Conservation (phyloP, 306 rosid species). For the Cucurbita argyrosperma region DNA sequence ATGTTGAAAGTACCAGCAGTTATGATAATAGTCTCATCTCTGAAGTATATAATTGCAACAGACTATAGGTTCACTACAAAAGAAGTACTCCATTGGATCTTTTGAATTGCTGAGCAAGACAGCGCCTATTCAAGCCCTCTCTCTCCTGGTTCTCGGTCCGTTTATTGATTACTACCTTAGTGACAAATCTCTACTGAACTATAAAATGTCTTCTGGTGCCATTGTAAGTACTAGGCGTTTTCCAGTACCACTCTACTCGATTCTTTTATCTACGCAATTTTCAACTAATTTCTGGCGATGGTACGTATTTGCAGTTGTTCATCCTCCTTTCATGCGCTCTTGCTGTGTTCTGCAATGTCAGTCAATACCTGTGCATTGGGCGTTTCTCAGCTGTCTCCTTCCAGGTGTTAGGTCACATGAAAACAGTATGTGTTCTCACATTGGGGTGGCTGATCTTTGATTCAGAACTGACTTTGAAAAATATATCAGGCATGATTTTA, state of each 20-base stretch:
- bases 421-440: slow-evolving; percentile 75
- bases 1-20: not conserved
- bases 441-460: slow-evolving; percentile 86
- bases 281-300: not conserved
- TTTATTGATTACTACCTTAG: slow-evolving; percentile 62
- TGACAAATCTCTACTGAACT: slow-evolving; percentile 51
- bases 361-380: slow-evolving; percentile 92
- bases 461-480: slow-evolving; percentile 65
- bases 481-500: slow-evolving; percentile 69
- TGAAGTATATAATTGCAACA: slow-evolving; percentile 23
- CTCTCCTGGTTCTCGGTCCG: slow-evolving; percentile 73
- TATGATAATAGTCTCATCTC: not conserved
- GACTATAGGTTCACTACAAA: slow-evolving; percentile 87
- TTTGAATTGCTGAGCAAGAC: slow-evolving; percentile 93
- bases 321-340: slow-evolving; percentile 65
- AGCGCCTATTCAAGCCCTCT: slow-evolving; percentile 82
- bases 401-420: slow-evolving; percentile 96
- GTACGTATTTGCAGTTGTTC: slow-evolving; percentile 43
- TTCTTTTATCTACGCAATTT: not conserved
- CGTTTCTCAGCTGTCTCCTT: slow-evolving; percentile 84
- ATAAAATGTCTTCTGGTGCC: slow-evolving; percentile 62
- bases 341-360: slow-evolving; percentile 78
- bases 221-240: slow-evolving; percentile 34
- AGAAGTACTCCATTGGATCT: slow-evolving; percentile 91
- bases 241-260: not conserved